Evolutionary conservation across 2,329 filamentous ascomycete genomes (phyloP).

Genomic region (Neoarthrinium moseri): DNA sequence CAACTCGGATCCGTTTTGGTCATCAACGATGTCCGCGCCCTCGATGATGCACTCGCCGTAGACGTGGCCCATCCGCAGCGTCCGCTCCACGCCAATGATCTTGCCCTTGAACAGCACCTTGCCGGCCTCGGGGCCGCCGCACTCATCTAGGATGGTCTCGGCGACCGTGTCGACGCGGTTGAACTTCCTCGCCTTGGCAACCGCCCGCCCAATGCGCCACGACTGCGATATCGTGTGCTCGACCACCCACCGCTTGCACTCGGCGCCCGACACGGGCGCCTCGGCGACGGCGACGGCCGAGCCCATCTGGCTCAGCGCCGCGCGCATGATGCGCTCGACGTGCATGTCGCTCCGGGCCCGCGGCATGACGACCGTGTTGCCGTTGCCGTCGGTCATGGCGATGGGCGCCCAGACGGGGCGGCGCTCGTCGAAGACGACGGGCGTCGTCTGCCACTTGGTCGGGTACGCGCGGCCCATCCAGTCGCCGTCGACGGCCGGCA

Average conservation of each 20-base stretch:
- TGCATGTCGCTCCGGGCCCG: slow-evolving; percentile 43
- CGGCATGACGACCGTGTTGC: slow-evolving; percentile 40
- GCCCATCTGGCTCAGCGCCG: slow-evolving; percentile 55
- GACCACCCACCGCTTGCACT: slow-evolving; percentile 50
- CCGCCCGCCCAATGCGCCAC: slow-evolving; percentile 60
- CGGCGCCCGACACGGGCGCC: slow-evolving; percentile 45
- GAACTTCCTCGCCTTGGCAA: slow-evolving; percentile 46
- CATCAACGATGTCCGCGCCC: slow-evolving; percentile 39
- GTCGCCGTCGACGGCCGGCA: slow-evolving; percentile 52
- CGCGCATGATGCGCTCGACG: slow-evolving; percentile 49
- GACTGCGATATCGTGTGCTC: slow-evolving; percentile 52
- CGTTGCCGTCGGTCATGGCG: slow-evolving; percentile 48
- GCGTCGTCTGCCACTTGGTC: slow-evolving; percentile 54
- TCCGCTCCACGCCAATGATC: slow-evolving; percentile 59
- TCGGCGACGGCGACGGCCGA: slow-evolving; percentile 49
- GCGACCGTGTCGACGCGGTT: slow-evolving; percentile 54
- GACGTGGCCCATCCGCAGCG: slow-evolving; percentile 54
- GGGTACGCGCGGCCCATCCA: slow-evolving; percentile 58
- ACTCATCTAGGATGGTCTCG: slow-evolving; percentile 57
- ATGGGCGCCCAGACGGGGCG: slow-evolving; percentile 40
- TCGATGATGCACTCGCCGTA: slow-evolving; percentile 60
- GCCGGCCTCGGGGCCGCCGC: slow-evolving; percentile 50
- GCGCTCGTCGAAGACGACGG: slow-evolving; percentile 49
- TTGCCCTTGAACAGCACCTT: slow-evolving; percentile 63
- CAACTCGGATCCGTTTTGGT: slow-evolving; percentile 13